These are phyloP conservation scores for Rhizopogon rudus DNA, from an alignment of 768 basidiomycete genomes.

Conservation along the genomic window DNA sequence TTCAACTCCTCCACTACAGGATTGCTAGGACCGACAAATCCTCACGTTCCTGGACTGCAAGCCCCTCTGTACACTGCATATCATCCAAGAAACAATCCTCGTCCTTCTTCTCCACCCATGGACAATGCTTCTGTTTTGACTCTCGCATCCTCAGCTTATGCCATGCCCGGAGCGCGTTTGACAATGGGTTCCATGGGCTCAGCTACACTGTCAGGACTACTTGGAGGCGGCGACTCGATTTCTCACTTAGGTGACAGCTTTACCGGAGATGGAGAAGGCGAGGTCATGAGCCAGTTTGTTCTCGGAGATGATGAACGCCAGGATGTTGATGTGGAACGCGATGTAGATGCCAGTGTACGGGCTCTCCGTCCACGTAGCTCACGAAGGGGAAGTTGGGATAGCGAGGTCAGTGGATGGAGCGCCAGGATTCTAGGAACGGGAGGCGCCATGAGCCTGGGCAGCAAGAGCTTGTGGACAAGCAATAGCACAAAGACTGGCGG, in stretches of 20 bases:
- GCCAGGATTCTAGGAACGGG: constrained; percentile 52
- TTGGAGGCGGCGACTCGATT: constrained; percentile 51
- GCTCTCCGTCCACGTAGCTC: constrained; percentile 87
- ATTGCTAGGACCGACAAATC: constrained; percentile 17
- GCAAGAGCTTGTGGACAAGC: constrained; percentile 56
- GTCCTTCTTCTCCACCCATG: constrained; percentile 83
- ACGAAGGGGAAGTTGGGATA: constrained; percentile 88
- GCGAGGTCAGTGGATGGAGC: constrained; percentile 85
- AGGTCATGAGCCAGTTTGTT: constrained; percentile 64
- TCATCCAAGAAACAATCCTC: constrained; percentile 93
- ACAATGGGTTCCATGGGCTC: constrained; percentile 41
- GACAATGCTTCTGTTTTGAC: constrained; percentile 94
- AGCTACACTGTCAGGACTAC: constrained; percentile 44
- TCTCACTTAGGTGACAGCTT: constrained; percentile 70
- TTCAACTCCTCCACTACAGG: constrained; percentile 24
- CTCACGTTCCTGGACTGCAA: constrained; percentile 40
- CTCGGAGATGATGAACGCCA: constrained; percentile 63
- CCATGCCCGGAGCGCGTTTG: constrained; percentile 52
- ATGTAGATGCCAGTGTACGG: constrained; percentile 83
- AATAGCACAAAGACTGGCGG: constrained; percentile 57
- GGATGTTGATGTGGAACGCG: constrained; percentile 46
- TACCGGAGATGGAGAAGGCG: constrained; percentile 44
- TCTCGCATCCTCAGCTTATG: constrained; percentile 91
- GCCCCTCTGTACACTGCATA: constrained; percentile 89
- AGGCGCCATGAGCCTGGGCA: constrained; percentile 41